Conservation (phyloP, 176 grass and related monocot species). For the Rhynchospora tenuis region DNA sequence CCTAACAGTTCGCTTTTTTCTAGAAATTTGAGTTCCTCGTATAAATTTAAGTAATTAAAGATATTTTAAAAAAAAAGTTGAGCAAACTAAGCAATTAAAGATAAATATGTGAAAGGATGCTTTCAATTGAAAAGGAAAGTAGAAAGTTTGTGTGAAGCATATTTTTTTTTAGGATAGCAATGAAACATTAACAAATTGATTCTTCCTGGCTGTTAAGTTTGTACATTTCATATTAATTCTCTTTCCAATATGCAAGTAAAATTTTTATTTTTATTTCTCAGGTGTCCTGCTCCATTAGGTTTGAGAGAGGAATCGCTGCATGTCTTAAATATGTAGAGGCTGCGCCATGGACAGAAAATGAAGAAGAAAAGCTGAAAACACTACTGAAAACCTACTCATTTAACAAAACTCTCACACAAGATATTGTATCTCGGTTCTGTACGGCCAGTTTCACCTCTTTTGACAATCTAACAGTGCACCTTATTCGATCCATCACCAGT, state of each 20-base stretch:
- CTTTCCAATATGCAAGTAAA: neutral
- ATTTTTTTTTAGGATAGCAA: slow-evolving; percentile 1
- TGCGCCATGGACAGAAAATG: slow-evolving; percentile 75
- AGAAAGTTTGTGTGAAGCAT: neutral
- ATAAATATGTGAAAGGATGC: neutral
- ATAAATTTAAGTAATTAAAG: slow-evolving; percentile 7
- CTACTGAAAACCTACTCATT: slow-evolving; percentile 52
- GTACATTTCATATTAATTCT: neutral
- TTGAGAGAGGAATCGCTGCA: slow-evolving; percentile 65
- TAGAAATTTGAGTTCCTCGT: neutral
- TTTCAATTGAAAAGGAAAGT: neutral
- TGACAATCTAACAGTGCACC: slow-evolving; percentile 45
- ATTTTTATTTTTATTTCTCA: slow-evolving; percentile 35
- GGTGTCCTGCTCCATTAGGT: slow-evolving; percentile 82
- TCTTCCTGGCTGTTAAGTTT: neutral
- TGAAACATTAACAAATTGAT: slow-evolving; percentile 4
- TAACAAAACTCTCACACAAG: slow-evolving; percentile 31
- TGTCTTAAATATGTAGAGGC: slow-evolving; percentile 77
- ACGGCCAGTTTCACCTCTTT: slow-evolving; percentile 34
- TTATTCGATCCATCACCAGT: slow-evolving; percentile 64
- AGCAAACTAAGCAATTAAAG: neutral
- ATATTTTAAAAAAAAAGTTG: neutral
- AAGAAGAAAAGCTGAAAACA: slow-evolving; percentile 65
- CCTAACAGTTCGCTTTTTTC: neutral
- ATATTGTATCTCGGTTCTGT: slow-evolving; percentile 51